phyloP scores from a whole-genome alignment of 2,329 filamentous ascomycete species.

The Pestalotiopsis fici region DNA sequence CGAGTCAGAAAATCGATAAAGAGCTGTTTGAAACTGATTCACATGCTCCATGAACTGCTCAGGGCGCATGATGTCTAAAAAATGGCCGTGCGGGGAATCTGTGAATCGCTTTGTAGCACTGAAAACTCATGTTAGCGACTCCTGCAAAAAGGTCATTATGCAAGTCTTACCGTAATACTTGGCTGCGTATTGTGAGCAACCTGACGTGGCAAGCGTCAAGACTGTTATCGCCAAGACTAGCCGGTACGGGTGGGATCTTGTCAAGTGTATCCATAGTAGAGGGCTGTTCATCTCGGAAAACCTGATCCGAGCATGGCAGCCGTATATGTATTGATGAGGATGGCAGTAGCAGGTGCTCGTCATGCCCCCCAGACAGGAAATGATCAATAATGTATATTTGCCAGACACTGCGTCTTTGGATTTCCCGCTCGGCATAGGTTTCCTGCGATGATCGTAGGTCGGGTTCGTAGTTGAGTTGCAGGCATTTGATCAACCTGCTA shows the following conservation, averaged over 20 bases:
- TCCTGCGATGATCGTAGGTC: not conserved
- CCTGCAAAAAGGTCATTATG: not conserved
- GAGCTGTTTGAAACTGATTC: constrained; percentile 10
- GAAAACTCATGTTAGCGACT: not conserved
- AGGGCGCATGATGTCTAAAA: not conserved
- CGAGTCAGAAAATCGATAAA: constrained; percentile 11
- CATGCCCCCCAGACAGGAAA: constrained; percentile 12
- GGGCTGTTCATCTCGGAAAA: constrained; percentile 9
- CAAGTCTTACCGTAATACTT: constrained; percentile 11
- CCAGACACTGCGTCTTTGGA: constrained; percentile 13
- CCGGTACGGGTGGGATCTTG: constrained; percentile 2
- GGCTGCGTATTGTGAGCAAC: constrained; percentile 11
- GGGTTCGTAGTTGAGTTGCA: constrained; percentile 14
- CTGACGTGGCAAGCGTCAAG: constrained; percentile 12
- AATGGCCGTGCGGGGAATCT: not conserved
- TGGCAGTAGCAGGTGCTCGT: constrained; percentile 12
- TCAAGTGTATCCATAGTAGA: constrained; percentile 9
- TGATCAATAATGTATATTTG: constrained; percentile 14
- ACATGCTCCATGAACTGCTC: constrained; percentile 12
- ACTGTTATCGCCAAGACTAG: constrained; percentile 9
- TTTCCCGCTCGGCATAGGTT: constrained; percentile 5
- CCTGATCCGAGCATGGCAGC: constrained; percentile 10
- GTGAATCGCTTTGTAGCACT: constrained; percentile 8
- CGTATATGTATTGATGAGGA: constrained; percentile 13
- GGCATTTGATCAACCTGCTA: constrained; percentile 11